phyloP scores from a whole-genome alignment of 345 rosid genomes.

The Gossypium mustelinum region DNA sequence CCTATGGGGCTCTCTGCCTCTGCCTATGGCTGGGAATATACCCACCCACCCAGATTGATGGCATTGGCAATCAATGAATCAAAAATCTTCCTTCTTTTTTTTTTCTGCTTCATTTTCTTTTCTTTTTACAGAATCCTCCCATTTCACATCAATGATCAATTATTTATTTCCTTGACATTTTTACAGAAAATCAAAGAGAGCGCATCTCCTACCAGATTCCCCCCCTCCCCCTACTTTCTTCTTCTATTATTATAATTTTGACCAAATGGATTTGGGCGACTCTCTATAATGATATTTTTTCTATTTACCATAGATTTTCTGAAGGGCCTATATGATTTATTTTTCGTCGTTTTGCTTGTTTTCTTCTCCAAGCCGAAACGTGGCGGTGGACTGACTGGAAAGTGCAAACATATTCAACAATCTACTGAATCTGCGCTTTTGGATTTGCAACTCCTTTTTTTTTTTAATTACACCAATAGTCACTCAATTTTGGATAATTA shows the following conservation, averaged over 20 bases:
- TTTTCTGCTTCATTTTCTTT: too few species aligned
- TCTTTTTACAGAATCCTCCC: neutral
- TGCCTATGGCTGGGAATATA: too few species aligned
- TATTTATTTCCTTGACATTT: neutral
- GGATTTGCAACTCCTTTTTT: neutral
- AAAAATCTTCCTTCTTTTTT: too few species aligned
- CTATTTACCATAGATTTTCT: neutral
- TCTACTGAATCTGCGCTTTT: neutral
- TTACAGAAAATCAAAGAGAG: neutral
- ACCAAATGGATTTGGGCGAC: neutral
- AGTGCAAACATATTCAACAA: neutral
- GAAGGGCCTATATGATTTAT: neutral
- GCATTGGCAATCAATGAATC: neutral
- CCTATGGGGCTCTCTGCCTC: too few species aligned
- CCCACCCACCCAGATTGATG: too few species aligned
- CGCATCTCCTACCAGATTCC: neutral
- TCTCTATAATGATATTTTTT: too few species aligned
- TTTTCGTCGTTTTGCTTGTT: neutral
- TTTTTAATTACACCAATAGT: accelerated
- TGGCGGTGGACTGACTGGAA: too few species aligned
- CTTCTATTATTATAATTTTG: neutral
- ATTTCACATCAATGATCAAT: neutral
- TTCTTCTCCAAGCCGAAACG: neutral
- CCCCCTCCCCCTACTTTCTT: neutral
- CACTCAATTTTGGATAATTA: accelerated